Evolutionary conservation across 2,329 filamentous ascomycete genomes (phyloP).

Genomic region (Botryotinia calthae): DNA sequence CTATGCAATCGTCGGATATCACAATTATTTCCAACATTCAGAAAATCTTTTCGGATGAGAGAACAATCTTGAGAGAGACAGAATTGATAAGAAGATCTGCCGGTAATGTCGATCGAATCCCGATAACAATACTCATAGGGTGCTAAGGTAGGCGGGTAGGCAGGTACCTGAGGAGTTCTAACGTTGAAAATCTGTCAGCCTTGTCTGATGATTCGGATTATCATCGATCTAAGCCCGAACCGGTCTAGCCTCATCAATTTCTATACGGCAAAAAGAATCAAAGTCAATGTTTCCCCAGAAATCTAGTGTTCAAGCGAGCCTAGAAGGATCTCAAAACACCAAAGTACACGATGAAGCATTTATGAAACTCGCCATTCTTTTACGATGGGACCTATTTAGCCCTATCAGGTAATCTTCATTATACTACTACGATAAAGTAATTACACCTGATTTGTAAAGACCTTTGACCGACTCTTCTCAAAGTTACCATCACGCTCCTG

Average conservation of each 20-base stretch:
- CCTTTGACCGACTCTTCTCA: background rate
- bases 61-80: background rate
- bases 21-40: background rate
- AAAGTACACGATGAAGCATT: slow-evolving; percentile 7
- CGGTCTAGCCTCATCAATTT: background rate
- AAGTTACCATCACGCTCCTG: background rate
- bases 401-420: background rate
- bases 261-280: background rate
- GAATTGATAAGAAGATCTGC: background rate
- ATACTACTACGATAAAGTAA: background rate
- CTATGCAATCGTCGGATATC: background rate
- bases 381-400: background rate
- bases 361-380: slow-evolving; percentile 6
- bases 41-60: background rate
- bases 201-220: background rate
- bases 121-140: background rate
- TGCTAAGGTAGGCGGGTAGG: no score
- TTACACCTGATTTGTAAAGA: background rate
- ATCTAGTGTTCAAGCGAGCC: background rate
- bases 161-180: background rate
- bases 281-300: background rate
- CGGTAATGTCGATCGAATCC: background rate
- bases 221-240: background rate
- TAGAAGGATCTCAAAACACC: slow-evolving; percentile 8
- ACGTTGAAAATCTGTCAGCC: background rate